phyloP scores from a whole-genome alignment of 1,284 basidiomycete genomes.

The Rhodotorula sp. region DNA sequence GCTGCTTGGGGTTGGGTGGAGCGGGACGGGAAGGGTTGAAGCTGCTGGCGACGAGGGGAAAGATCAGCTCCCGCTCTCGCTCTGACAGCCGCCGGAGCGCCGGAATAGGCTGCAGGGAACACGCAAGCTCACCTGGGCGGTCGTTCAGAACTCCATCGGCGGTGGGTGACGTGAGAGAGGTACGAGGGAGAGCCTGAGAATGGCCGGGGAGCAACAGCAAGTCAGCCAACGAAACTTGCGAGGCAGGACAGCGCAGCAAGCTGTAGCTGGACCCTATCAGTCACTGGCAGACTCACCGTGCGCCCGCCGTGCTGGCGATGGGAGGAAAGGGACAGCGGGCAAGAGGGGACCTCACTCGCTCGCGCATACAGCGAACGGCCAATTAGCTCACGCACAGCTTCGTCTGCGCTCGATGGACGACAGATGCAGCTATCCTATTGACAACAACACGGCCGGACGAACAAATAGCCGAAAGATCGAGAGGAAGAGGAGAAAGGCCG shows the following conservation, averaged over 20 bases:
- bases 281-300: background rate
- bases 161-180: background rate
- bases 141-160: constrained; percentile 5
- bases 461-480: background rate
- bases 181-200: background rate
- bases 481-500: background rate
- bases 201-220: background rate
- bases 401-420: too few species aligned
- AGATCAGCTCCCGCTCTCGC: too few species aligned
- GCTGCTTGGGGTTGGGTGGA: too few species aligned
- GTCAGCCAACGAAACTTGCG: too few species aligned
- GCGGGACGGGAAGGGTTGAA: background rate
- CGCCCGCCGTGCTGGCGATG: background rate
- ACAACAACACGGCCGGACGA: background rate
- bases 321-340: background rate
- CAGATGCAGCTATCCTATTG: background rate
- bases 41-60: background rate
- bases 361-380: background rate
- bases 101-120: too few species aligned
- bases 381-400: background rate
- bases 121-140: background rate
- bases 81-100: too few species aligned
- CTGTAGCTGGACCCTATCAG: background rate
- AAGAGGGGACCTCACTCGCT: background rate
- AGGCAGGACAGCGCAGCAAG: background rate